Evolutionary conservation across 768 basidiomycete species (phyloP).

Genomic region (Ramaria rubella): DNA sequence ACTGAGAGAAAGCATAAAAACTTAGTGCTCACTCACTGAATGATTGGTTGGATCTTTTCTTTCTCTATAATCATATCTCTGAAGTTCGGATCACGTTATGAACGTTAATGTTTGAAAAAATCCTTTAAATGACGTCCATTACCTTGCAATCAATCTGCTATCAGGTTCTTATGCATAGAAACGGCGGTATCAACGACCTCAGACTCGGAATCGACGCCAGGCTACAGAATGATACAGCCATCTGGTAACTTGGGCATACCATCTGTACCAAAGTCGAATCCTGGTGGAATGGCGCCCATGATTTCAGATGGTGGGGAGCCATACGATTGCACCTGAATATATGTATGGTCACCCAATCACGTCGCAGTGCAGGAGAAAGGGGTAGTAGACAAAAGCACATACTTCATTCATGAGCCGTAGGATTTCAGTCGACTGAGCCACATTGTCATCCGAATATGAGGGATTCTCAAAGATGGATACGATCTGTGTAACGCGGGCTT

Average conservation of each 20-base stretch:
- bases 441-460: constrained; percentile 50
- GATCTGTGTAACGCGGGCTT: constrained; percentile 48
- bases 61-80: too few species aligned
- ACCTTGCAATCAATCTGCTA: neutral
- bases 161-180: neutral
- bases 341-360: neutral
- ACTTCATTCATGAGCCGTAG: constrained; percentile 75
- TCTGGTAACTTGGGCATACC: constrained; percentile 45
- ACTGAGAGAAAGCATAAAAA: too few species aligned
- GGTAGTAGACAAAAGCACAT: constrained; percentile 5
- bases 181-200: neutral
- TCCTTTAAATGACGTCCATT: too few species aligned
- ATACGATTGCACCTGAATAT: constrained; percentile 61
- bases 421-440: constrained; percentile 39
- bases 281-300: constrained; percentile 78
- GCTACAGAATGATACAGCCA: constrained; percentile 24
- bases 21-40: too few species aligned
- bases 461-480: constrained; percentile 59
- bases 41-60: too few species aligned
- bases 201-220: neutral
- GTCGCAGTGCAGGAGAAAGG: neutral
- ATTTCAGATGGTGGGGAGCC: constrained; percentile 76
- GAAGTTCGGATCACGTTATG: too few species aligned
- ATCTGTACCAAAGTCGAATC: constrained; percentile 49
- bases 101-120: too few species aligned